Percentiles rank a stretch among this genome's conserved stretches.
These are phyloP conservation scores for Helicocarpus griseus DNA, from an alignment of 2,329 filamentous ascomycete species.

Conservation along the genomic window DNA sequence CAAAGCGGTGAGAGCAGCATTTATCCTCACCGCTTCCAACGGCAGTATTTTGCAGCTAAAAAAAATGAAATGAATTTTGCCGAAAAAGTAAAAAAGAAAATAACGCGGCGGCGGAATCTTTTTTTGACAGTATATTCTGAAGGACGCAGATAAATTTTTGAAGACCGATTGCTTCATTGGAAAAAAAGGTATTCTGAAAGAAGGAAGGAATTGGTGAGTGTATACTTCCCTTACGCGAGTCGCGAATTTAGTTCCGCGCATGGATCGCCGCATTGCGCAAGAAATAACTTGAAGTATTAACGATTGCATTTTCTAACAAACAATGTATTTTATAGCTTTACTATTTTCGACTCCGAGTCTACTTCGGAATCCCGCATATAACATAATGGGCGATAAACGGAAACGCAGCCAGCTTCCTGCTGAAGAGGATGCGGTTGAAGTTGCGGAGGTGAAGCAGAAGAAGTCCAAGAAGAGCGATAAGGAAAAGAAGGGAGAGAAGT, in stretches of 20 bases:
- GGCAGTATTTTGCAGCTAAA: neutral
- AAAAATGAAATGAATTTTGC: neutral
- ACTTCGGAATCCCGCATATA: neutral
- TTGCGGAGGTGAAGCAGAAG: slow-evolving; percentile 11
- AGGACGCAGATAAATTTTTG: no score
- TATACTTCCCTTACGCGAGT: no score
- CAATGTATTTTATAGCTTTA: neutral
- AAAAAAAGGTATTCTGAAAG: neutral
- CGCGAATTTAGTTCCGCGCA: no score
- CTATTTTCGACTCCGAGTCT: neutral
- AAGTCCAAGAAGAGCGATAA: slow-evolving; percentile 6
- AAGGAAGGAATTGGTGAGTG: neutral
- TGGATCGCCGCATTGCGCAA: no score
- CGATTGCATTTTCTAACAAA: neutral
- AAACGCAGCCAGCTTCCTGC: slow-evolving; percentile 9
- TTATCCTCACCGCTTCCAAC: neutral
- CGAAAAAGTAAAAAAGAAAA: neutral
- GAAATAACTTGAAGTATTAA: neutral
- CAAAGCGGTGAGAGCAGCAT: neutral
- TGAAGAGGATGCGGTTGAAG: slow-evolving; percentile 8
- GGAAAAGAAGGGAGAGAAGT: neutral
- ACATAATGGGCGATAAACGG: slow-evolving; percentile 14
- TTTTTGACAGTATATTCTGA: no score
- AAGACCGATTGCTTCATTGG: neutral
- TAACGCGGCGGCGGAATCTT: neutral